A percentile compares a stretch with the other conserved stretches of the same genome.
These are phyloP conservation scores for Amaranthus palmeri DNA, from an alignment of 148 eudicot species.

Conservation along the genomic window DNA sequence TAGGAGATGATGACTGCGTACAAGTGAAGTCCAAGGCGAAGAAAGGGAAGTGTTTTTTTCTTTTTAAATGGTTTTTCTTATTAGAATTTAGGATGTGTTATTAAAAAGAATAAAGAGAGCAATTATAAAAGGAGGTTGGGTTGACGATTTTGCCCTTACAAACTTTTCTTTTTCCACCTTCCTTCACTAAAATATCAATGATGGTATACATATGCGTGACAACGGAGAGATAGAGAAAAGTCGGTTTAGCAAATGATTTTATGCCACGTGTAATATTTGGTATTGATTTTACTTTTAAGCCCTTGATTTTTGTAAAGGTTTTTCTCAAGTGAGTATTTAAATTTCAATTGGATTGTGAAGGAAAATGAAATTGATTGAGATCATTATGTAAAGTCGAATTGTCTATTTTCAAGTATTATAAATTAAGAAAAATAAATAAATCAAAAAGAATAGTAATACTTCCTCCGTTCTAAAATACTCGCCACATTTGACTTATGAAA, in stretches of 20 bases:
- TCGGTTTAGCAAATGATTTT: slow-evolving; percentile 13
- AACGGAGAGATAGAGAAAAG: slow-evolving; percentile 19
- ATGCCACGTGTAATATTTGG: slow-evolving; percentile 6
- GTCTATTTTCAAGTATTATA: no score
- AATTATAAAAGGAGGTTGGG: background rate
- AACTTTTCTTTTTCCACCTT: background rate
- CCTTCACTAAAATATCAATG: background rate
- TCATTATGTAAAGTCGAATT: no score
- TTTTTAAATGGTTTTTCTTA: no score
- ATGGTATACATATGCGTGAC: slow-evolving; percentile 25
- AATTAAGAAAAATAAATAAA: no score
- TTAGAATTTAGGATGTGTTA: background rate
- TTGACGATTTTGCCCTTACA: slow-evolving; percentile 6
- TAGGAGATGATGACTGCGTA: slow-evolving; percentile 15
- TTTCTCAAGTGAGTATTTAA: no score
- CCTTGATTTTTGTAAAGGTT: no score
- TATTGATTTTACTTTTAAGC: no score
- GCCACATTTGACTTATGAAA: no score
- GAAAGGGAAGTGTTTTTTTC: background rate
- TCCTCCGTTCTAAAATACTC: no score
- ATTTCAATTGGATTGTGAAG: no score
- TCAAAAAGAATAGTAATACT: no score
- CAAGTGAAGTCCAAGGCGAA: slow-evolving; percentile 15
- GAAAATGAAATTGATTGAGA: no score
- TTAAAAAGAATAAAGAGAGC: background rate